Evolutionary conservation across 2,329 filamentous ascomycete genomes (phyloP), one percentile per base, ranked within the genome.

Genomic region (Plectosphaerella plurivora): DNA sequence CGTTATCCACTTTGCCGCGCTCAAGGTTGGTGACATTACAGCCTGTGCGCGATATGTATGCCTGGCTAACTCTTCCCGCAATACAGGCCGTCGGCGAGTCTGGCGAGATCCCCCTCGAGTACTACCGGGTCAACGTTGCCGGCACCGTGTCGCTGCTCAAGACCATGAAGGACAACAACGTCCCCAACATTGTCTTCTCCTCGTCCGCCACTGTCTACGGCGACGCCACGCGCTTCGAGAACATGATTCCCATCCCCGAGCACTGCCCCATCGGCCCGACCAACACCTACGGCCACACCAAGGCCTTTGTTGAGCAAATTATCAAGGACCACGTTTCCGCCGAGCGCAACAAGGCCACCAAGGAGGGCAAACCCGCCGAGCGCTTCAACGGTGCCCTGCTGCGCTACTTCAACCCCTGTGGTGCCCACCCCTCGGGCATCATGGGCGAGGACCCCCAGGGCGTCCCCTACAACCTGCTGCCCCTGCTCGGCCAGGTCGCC

Each of bases 231-330:
- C 89, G 91, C 68, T 90, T 97, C 75, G 86, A 88, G 61, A 88
- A 95, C 80, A 99, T 99, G 94, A 99, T 99, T 60, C 94, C 94
- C 59, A 99, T 99, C 66, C 94, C 94, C 49, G 94, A 99, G 76
- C 79, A 89, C 72, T 99, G 94, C 81, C 94, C 95, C 55, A 90
- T 96, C 57, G 93, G 91, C 49, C 91, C 94, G 14, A 99, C 94
- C 61, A 99, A 97, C 79, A 91, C 93, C 24, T 99, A 99, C 73
- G 95, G 94, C 58, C 91, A 91, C 73, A 99, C 94, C 59, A 99
- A 99, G 79, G 87, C 89, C 65, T 89, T 87, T 61, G 91, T 96
- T 57, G 94, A 99, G 78, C 82, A 79, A 60, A 86, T 96, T 71
- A 97, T 99, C 69, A 91, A 87, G 61, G 94, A 99, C 72, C 85